A percentile compares a stretch with the other conserved stretches of the same genome.
Evolutionary conservation across 1,139 yeast genomes (phyloP).

Genomic region (Geotrichum fermentans): DNA sequence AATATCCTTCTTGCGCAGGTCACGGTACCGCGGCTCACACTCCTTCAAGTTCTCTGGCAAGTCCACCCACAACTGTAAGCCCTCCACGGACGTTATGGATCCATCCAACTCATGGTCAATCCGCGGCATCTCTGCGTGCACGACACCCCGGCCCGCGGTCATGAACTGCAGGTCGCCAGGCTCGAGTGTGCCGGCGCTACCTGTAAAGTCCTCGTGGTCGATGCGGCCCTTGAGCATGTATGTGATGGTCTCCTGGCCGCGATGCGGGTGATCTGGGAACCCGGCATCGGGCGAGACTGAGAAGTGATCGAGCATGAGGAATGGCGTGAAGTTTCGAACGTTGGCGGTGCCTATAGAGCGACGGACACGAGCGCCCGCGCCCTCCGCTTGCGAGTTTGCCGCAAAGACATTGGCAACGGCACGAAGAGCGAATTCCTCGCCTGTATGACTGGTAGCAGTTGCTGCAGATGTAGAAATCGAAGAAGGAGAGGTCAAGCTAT

Average conservation of each 20-base stretch:
- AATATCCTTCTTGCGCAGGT: constrained; percentile 64
- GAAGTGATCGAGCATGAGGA: constrained; percentile 81
- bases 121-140: constrained; percentile 85
- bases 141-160: constrained; percentile 91
- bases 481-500: no score
- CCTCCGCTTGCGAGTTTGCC: constrained; percentile 76
- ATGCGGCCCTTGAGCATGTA: constrained; percentile 67
- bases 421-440: constrained; percentile 37
- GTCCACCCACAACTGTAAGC: constrained; percentile 91
- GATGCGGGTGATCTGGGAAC: constrained; percentile 90
- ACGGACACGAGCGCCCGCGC: constrained; percentile 84
- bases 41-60: constrained; percentile 67
- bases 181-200: constrained; percentile 67
- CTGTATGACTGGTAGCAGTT: constrained; percentile 29
- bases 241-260: constrained; percentile 87
- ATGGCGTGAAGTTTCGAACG: constrained; percentile 74
- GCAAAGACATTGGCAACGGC: constrained; percentile 54
- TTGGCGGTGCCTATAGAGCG: constrained; percentile 70
- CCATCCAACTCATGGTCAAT: constrained; percentile 45
- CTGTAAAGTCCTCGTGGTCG: constrained; percentile 92
- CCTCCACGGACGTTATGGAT: constrained; percentile 42
- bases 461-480: not conserved
- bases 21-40: constrained; percentile 74
- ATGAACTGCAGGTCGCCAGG: constrained; percentile 90
- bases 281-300: constrained; percentile 60